phyloP scores from a whole-genome alignment of 2,329 filamentous ascomycete genomes.

The Pleomassaria siparia region DNA sequence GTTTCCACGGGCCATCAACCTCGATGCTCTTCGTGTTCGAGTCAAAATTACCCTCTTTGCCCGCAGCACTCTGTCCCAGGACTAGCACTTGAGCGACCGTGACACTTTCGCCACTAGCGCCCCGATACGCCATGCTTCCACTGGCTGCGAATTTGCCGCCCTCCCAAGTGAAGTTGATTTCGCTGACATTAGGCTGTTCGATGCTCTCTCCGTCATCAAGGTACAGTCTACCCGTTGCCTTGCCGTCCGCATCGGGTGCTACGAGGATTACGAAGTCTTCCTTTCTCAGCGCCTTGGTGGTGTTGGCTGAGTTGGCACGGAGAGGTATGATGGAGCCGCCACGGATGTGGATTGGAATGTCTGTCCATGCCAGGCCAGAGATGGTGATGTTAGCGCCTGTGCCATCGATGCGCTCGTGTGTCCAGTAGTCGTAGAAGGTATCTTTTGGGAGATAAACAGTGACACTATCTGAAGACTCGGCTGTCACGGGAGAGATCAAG shows the following conservation, averaged over 20 bases:
- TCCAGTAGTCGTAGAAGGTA: conserved; percentile 63
- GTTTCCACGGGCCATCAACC: conserved; percentile 33
- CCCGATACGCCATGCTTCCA: conserved; percentile 41
- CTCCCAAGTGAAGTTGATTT: conserved; percentile 63
- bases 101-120: conserved; percentile 23
- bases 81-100: conserved; percentile 29
- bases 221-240: conserved; percentile 69
- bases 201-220: conserved; percentile 75
- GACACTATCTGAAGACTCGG: conserved; percentile 55
- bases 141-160: conserved; percentile 53
- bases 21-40: conserved; percentile 11
- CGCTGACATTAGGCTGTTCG: conserved; percentile 57
- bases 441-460: conserved; percentile 60
- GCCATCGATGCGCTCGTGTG: conserved; percentile 50
- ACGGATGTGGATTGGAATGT: conserved; percentile 68
- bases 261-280: conserved; percentile 72
- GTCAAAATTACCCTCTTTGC: conserved; percentile 20
- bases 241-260: conserved; percentile 63
- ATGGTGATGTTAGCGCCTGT: conserved; percentile 49
- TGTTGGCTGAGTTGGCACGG: conserved; percentile 59
- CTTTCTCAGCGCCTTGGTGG: conserved; percentile 62
- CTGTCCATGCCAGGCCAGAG: conserved; percentile 49
- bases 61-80: conserved; percentile 25
- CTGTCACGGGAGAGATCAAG: conserved; percentile 59
- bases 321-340: conserved; percentile 67